Evolutionary conservation across 768 basidiomycete genomes (phyloP).

Genomic region (Suillus variegatus): DNA sequence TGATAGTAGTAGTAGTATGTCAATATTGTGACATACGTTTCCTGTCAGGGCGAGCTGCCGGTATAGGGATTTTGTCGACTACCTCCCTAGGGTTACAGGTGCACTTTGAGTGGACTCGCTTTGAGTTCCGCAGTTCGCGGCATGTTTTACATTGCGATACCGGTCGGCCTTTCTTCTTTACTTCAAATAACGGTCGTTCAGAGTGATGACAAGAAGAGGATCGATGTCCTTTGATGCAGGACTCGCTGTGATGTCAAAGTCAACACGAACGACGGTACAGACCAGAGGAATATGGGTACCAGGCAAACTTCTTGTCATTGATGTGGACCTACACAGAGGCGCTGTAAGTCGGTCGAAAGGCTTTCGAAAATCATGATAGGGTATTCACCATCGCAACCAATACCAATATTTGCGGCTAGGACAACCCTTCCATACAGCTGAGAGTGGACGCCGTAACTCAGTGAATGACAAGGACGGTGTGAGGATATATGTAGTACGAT

Average conservation of each 20-base stretch:
- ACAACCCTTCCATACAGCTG: not conserved
- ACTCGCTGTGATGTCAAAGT: constrained; percentile 54
- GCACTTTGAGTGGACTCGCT: constrained; percentile 81
- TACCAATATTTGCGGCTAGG: not conserved
- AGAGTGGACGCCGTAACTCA: not conserved
- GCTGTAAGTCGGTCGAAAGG: not conserved
- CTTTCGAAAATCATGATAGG: not conserved
- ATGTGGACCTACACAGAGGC: constrained; percentile 56
- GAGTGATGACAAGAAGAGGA: constrained; percentile 87
- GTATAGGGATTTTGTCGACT: constrained; percentile 33
- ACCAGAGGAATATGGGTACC: constrained; percentile 42
- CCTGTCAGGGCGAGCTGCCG: constrained; percentile 32
- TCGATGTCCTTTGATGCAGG: constrained; percentile 94
- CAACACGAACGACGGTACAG: constrained; percentile 12
- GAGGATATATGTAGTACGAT: not conserved
- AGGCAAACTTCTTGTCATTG: constrained; percentile 74
- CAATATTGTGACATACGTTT: constrained; percentile 28
- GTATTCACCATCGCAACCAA: constrained; percentile 22
- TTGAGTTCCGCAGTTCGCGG: constrained; percentile 77
- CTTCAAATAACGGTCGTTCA: constrained; percentile 88
- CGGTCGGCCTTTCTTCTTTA: constrained; percentile 92
- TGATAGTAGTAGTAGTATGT: constrained; percentile 7
- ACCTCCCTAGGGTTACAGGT: constrained; percentile 55
- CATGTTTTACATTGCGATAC: constrained; percentile 89
- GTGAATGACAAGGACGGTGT: not conserved